Evolutionary conservation across 805 yeast species (phyloP), one percentile per base, ranked within the genome.

Genomic region (Candida boidinii): DNA sequence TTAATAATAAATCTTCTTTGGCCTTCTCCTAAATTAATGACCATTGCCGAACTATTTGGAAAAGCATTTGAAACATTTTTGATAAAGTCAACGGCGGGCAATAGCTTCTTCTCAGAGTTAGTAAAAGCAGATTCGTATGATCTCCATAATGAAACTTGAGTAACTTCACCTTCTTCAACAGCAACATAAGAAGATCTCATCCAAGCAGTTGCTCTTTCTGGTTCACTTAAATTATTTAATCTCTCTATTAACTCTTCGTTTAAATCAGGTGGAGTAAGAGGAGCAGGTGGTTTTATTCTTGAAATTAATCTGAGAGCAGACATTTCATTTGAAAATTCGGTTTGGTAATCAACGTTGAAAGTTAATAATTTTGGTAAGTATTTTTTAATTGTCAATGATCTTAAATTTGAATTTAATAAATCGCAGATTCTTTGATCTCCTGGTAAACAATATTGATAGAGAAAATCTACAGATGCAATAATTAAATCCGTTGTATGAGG

Each of bases 81-180:
- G 54, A 92, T 92, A 55, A 92, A 92, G 44, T 92, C 97, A 10
- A 92, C 96, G 0, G 98, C 98, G 1, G 96, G 95, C 21, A 90
- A 66, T 31, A 90, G 61, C 44, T 76, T 73, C 35, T 69, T 65
- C 20, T 60, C 65, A 28, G 71, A 73, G 34, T 69, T 70, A 39
- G 80, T 80, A 48, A 92, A 92, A 53, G 82, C 92, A 11, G 76
- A 64, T 54, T 92, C 97, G 59, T 92, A 92, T 1, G 95, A 76
- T 54, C 87, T 85, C 98, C 98, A 92, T 28, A 92, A 68, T 14
- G 94, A 82, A 17, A 92, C 88, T 59, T 92, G 98, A 1, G 96
- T 87, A 9, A 88, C 95, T 50, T 87, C 95, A 4, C 90, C 86
- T 7, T 69, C 76, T 9, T 71, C 62, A 28, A 67, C 74, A 4